Base-by-base conservation (phyloP, 2,329 filamentous ascomycete species). In the Trichophyton verrucosum region DNA sequence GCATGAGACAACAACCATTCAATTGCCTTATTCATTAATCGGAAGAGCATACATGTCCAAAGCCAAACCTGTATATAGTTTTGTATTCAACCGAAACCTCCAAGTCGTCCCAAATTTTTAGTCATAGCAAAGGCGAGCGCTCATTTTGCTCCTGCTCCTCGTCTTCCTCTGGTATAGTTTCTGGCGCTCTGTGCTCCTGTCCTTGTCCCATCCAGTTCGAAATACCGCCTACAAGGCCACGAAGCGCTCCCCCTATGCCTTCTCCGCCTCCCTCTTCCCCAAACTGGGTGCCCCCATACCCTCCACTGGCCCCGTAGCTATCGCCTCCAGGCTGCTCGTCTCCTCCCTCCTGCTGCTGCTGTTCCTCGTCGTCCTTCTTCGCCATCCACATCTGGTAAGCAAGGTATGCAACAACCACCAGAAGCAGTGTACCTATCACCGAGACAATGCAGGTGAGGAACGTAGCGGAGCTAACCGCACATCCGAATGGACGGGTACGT, bases 381-480 rank as follows among this genome's bases (percentile, higher is more conserved):
- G 33, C 51, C 49, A 27, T 38, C 66, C 55, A 47, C 38, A 30
- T 49, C 55, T 57, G 61, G 24, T 42, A 57, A 6, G 36, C 33
- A 27, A 36, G 9, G 15, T 57, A 57, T 13, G n/a, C 55, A 24
- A 24, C 17, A 2, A 61, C 65, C n/a, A 69, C 53, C n/a, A 68
- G 56, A 3, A 58, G 63, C 38, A 72, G 24, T 11, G 71, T 74
- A 5, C 66, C 65, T 3, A 71, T 6, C 17, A 76, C 66, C 11
- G 73, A 65, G 13, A 70, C 67, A 1, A 71, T 46, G 11, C 69
- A 67, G 17, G 72, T 72, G 17, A 77, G 49, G 33, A 76, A 67
- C 2, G 73, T 75, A 61, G 73, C 64, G 0, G 73, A 75, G 61
- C 74, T 76, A 30, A 74, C 73, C 46, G 71, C 66, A 58, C 75